Conservation (phyloP, 2,329 filamentous ascomycete genomes). For the Claviceps quebecensis region DNA sequence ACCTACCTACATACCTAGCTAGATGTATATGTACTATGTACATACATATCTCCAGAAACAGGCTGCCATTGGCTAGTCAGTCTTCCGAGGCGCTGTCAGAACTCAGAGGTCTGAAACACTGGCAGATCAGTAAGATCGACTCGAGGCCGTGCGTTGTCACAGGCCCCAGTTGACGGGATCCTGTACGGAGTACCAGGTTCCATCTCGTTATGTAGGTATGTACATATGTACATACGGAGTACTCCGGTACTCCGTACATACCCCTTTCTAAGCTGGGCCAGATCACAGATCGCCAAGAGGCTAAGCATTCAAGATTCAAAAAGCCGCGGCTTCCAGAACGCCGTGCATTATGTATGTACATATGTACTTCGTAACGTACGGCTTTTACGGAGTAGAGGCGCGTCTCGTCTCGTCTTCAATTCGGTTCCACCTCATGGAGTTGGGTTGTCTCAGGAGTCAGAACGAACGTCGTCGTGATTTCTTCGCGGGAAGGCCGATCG, state of each 20-base stretch:
- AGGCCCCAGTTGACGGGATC: background rate
- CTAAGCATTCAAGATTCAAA: background rate
- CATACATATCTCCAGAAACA: too few relatives aligned
- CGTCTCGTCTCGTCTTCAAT: background rate
- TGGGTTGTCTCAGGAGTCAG: conserved; percentile 1
- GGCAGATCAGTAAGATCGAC: conserved; percentile 12
- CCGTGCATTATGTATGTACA: background rate
- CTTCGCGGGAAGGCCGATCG: background rate
- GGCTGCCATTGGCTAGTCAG: too few relatives aligned
- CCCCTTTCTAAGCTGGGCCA: background rate
- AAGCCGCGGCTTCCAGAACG: background rate
- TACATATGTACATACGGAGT: too few relatives aligned
- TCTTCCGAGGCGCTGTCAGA: background rate
- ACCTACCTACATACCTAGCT: too few relatives aligned
- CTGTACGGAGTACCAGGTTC: background rate
- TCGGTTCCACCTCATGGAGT: background rate
- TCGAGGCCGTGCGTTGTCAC: background rate
- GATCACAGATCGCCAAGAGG: background rate
- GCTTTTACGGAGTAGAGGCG: background rate
- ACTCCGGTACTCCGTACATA: too few relatives aligned
- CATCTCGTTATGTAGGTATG: background rate
- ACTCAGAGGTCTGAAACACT: conserved; percentile 9
- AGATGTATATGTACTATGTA: too few relatives aligned
- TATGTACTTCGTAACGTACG: too few relatives aligned
- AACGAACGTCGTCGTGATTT: background rate